Evolutionary conservation across 179 eudicot genomes (phyloP), one percentile per base, ranked within the genome.

Genomic region (Camellia oleifera): DNA sequence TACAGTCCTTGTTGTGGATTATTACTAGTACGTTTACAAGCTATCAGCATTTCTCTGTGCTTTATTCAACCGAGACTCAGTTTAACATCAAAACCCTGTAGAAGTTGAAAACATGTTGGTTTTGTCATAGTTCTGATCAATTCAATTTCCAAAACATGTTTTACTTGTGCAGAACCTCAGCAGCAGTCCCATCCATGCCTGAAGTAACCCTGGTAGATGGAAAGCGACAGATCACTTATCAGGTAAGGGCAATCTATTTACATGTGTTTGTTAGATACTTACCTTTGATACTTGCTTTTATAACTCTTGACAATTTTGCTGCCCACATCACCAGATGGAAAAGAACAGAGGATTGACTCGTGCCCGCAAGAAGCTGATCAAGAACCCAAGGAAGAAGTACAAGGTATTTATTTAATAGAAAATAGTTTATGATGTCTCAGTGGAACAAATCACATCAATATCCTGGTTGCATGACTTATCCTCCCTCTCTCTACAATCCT

Each of bases 261-360:
- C 20, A 42, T 50, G 4, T 58, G 68, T 54, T 60, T 60, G 68
- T 60, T 60, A 2, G 53, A n/a, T 58, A 45, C 57, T 44, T 4
- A 14, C 61, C 7, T 71, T 50, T 72, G 40, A 12, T 20, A n/a
- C 56, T 40, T 56, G 77, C 14, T 13, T 13, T 58, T 74, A 32
- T 26, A 6, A 8, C 12, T 13, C 77, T 32, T 18, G 0, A 17
- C 20, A 44, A 52, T 74, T 66, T 17, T 74, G 69, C 11, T 82
- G 65, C 72, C 79, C 40, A 45, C 26, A 71, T 32, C 63, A 18
- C 42, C 89, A 94, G 99, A 97, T 97, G 84, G 97, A 92, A 81
- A 97, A 93, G 89, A 97, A 97, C 78, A 86, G 95, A 86, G 99
- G 99, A 54, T 88, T 97, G 68, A 93, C 97, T 74, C 95, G 97